phyloP scores from a whole-genome alignment of 306 rosid species.

The Elaeagnus macrophylla region DNA sequence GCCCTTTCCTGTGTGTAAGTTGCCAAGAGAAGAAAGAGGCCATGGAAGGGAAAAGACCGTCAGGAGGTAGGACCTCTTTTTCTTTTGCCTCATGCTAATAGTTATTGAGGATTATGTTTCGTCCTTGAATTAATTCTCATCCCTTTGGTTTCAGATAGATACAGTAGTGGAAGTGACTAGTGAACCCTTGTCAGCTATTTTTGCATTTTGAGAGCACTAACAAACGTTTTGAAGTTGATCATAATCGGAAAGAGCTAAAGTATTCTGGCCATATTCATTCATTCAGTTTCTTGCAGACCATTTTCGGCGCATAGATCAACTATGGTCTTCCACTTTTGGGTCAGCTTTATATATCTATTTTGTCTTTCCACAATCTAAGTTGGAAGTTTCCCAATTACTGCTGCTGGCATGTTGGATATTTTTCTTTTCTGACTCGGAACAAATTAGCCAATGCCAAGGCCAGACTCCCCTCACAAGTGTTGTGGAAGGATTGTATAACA shows the following conservation, averaged over 20 bases:
- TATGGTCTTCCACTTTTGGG: constrained; percentile 34
- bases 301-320: constrained; percentile 33
- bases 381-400: constrained; percentile 22
- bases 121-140: constrained; percentile 10
- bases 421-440: constrained; percentile 22
- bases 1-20: constrained; percentile 91
- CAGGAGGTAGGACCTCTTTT: constrained; percentile 38
- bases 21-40: constrained; percentile 99
- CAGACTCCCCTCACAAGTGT: constrained; percentile 14
- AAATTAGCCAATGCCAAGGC: constrained; percentile 11
- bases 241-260: constrained; percentile 28
- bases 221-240: constrained; percentile 34
- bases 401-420: constrained; percentile 20
- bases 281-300: constrained; percentile 37
- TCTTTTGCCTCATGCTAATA: constrained; percentile 7
- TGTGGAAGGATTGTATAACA: constrained; percentile 30
- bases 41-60: constrained; percentile 87
- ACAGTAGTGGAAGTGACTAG: constrained; percentile 86
- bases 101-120: neutral
- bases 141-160: constrained; percentile 61
- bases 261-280: constrained; percentile 34
- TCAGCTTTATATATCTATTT: constrained; percentile 22
- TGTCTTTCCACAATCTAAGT: constrained; percentile 20
- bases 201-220: constrained; percentile 47
- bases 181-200: constrained; percentile 34